phyloP scores from a whole-genome alignment of 192 early-diverging fungal genomes.

The Podila horticola region DNA sequence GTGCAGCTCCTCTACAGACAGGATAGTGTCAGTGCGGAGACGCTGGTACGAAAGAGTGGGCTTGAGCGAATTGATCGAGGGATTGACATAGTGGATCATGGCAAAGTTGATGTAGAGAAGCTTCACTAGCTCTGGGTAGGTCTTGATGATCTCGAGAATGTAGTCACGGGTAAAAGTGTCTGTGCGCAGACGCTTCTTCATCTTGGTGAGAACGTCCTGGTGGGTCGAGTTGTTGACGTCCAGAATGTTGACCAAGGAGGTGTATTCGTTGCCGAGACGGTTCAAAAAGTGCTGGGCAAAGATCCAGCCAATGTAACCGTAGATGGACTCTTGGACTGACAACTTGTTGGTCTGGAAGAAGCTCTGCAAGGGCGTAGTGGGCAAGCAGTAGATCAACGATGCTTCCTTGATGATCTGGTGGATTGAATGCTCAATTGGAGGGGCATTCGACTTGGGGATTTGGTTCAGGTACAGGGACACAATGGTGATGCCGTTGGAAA shows the following conservation, averaged over 20 bases:
- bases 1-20: constrained; percentile 83
- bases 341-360: constrained; percentile 94
- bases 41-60: constrained; percentile 92
- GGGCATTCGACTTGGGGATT: constrained; percentile 76
- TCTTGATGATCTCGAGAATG: constrained; percentile 95
- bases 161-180: constrained; percentile 99
- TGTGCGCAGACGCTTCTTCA: constrained; percentile 97
- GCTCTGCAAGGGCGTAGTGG: constrained; percentile 91
- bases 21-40: constrained; percentile 74
- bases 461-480: constrained; percentile 92
- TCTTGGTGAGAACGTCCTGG: constrained; percentile 92
- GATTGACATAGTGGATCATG: constrained; percentile 89
- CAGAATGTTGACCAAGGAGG: constrained; percentile 84
- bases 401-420: constrained; percentile 97
- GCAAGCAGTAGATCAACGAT: constrained; percentile 94
- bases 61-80: constrained; percentile 45
- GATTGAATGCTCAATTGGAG: constrained; percentile 89
- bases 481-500: constrained; percentile 97
- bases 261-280: constrained; percentile 94
- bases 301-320: constrained; percentile 97
- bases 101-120: constrained; percentile 96
- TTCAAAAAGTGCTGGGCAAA: constrained; percentile 99
- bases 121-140: constrained; percentile 93
- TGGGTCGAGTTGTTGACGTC: constrained; percentile 84
- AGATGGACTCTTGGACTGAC: constrained; percentile 95